Evolutionary conservation across 768 basidiomycete species (phyloP), one percentile per base, ranked within the genome.

Genomic region (Galerina sulciceps): DNA sequence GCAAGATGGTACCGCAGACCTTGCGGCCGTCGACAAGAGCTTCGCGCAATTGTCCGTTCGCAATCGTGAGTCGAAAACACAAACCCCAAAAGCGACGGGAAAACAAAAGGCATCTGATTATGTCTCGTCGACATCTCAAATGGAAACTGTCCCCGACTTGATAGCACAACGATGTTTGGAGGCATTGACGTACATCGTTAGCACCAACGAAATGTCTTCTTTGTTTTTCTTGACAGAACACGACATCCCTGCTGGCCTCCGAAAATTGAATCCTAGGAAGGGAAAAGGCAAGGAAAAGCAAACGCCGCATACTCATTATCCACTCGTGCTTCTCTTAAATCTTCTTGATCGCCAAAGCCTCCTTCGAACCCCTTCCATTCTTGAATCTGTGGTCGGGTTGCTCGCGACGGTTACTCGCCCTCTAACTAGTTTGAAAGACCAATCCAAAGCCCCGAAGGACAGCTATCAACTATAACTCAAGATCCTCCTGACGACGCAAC

Each of bases 151-250:
- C 5, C 96, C 97, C 1, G 92, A 97, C 65, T 80, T 99, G 42
- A 89, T 98, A 54, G 94, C 94, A 13, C 95, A 98, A 70, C 89
- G 96, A 26, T 96, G 94, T 65, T 82, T 99, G 14, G 97, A 99
- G 69, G 92, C 91, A 2, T 77, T 99, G 67, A 87, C 87, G 0
- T 93, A 85, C 70, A 93, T 99, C 63, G 95, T 97, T 71, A 84
- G 80, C 56, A 81, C 87, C 20, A 99, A 97, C 70, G 90, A 94
- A 58, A 72, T 84, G 15, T 91, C 93, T 1, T 90, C 95, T 0
- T 74, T 93, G 15, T 99, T 96, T 82, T 99, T 99, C 86, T 81
- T 99, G 59, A 92, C 89, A 1, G 97, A 99, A 73, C 94, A 98
- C 64, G 97, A 99, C 63, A 79, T 94, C 35, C 89, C 91, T 6